Base-by-base conservation (phyloP, 2,329 filamentous ascomycete genomes). In the Pseudogymnoascus sp. region DNA sequence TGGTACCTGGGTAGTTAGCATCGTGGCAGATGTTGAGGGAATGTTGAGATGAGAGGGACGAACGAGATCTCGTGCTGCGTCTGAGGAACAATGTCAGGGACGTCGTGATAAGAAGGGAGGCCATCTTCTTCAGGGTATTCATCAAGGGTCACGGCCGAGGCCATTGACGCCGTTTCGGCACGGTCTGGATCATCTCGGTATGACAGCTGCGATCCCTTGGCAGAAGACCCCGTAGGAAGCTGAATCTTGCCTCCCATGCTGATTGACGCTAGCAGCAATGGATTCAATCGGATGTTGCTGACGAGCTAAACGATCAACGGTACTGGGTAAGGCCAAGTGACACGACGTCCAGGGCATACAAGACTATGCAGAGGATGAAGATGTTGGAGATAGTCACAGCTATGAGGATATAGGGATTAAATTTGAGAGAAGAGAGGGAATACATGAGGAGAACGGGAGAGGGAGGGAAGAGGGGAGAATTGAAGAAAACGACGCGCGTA, bases 111-210 rank as follows among this genome's bases (percentile, higher is more conserved):
- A 9, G 64, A 59, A 35, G 66, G 67, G 21, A 66, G 63, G 5
- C 66, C 60, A 9, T 61, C 61, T 39, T 65, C 65, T 5, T 67
- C 66, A 9, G 64, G 64, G 40, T 66, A 66, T 36, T 68, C 65
- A n/a, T 62, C 67, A 4, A 69, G 37, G 0, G 67, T 62, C 5
- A 66, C 64, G 7, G 67, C 66, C 2, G 68, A 68, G 5, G 65
- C 67, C 10, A 62, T 69, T 31, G 67, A 66, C 8, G 67, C 67
- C 27, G 68, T 64, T 62, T 68, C 68, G 13, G 66, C 64, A 18
- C 63, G 62, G 42, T 48, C 42, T n/a, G 42, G 42, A 29, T 48
- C 42, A 48, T 48, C 42, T 13, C 42, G 42, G 8, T 48, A 48
- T 48, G 42, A 48, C 25, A 48, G 25, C 13, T 48, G 42, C 21